These are phyloP conservation scores for Pleoardoris graminearum DNA, from an alignment of 2,329 filamentous ascomycete species.

Conservation along the genomic window DNA sequence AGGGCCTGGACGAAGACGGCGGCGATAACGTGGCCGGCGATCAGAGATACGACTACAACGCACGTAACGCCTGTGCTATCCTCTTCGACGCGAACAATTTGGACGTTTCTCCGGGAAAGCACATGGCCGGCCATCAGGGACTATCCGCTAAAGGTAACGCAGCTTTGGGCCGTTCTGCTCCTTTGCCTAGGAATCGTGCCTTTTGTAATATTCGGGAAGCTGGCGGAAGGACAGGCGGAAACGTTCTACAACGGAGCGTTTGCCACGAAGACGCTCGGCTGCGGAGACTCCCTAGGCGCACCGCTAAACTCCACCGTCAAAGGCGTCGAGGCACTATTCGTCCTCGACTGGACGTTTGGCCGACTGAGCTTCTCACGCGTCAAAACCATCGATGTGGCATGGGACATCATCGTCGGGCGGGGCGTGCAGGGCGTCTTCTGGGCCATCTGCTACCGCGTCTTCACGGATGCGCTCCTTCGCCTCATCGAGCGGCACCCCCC, in stretches of 20 bases:
- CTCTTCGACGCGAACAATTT: neutral
- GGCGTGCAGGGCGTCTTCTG: constrained; percentile 39
- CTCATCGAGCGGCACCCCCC: constrained; percentile 41
- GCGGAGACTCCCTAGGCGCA: neutral
- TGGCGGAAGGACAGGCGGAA: neutral
- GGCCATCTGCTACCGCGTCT: constrained; percentile 37
- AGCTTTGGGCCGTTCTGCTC: neutral
- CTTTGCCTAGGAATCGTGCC: constrained; percentile 1
- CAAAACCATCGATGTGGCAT: constrained; percentile 43
- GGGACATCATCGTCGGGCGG: constrained; percentile 41
- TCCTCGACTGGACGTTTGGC: constrained; percentile 32
- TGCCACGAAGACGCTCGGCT: constrained; percentile 2
- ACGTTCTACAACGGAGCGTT: constrained; percentile 6
- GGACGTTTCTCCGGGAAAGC: neutral
- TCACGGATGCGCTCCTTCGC: constrained; percentile 38
- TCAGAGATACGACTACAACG: neutral
- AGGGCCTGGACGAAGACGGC: constrained; percentile 1
- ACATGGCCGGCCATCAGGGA: constrained; percentile 2
- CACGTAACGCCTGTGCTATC: neutral
- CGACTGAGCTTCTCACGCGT: constrained; percentile 34
- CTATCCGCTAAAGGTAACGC: neutral
- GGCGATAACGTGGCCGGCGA: neutral
- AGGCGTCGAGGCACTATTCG: constrained; percentile 34
- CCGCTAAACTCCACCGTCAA: constrained; percentile 17
- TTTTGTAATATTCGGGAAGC: neutral